Evolutionary conservation across 2,329 filamentous ascomycete species (phyloP), one percentile per base, ranked within the genome.

Genomic region (Sordariomycetes sp.): DNA sequence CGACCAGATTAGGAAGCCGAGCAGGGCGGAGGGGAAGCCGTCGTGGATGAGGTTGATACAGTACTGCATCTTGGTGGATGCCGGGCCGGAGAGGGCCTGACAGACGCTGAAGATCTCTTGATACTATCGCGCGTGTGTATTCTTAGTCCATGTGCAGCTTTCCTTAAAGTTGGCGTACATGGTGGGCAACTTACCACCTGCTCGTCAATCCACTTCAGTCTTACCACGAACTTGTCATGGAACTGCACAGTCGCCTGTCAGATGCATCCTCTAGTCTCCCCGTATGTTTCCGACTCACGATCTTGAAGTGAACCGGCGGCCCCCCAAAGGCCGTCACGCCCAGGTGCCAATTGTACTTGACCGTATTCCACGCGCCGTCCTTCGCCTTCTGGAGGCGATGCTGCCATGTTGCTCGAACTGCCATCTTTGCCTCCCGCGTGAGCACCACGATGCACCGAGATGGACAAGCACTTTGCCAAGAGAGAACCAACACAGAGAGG

Each of bases 21-120:
- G 42, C 2, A 82, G 6, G 0, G 77, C 80, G 0, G 68, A 58
- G 3, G 71, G 35, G 5, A 79, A 58, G 0, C 79, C 79, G 9
- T 68, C 68, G 39, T 75, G 77, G 8, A 84, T 68, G 14, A 82
- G 53, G 24, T 76, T 73, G 26, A 86, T 74, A 39, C 72, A 81
- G 39, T 82, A 85, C 0, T 74, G 50, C 72, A 86, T 80, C 48
- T 86, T 86, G 2, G 81, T 85, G 41, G 73, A 80, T 0, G 45
- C 80, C 0, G 81, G 82, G 0, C 81, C 81, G 0, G 75, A 76
- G 3, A 85, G 61, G 2, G 75, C 75, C 55, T 86, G 80, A 14
- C 69, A 73, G 30, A 86, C 57, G 18, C 75, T 78, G 51, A 86
- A 86, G 0, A 86, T 65, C 46, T 86, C 81, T 51, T 82, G 76